Percentiles rank a stretch among this genome's conserved stretches.
phyloP scores from a whole-genome alignment of 495 filamentous ascomycete genomes.

The Lentithecium fluviatile region DNA sequence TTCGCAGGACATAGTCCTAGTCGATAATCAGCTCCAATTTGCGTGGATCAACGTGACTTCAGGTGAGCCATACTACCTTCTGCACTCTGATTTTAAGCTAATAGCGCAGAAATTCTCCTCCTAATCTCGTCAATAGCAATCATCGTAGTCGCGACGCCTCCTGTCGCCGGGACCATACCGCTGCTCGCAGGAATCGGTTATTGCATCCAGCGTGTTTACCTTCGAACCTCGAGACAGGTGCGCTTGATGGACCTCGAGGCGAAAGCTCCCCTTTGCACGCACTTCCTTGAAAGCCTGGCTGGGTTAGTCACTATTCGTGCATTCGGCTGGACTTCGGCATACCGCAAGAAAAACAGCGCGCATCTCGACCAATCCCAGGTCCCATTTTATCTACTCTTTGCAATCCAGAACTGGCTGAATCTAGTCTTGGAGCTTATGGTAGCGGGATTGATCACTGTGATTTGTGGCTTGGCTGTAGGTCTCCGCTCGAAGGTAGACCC shows the following conservation, averaged over 20 bases:
- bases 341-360: conserved; percentile 29
- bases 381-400: conserved; percentile 48
- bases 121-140: conserved; percentile 2
- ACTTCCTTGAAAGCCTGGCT: conserved; percentile 54
- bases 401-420: conserved; percentile 48
- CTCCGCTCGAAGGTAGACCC: conserved; percentile 20
- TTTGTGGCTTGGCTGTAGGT: conserved; percentile 16
- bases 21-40: conserved; percentile 55
- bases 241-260: conserved; percentile 63
- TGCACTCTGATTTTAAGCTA: background rate
- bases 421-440: conserved; percentile 48
- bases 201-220: conserved; percentile 59
- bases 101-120: conserved; percentile 1
- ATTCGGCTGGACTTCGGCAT: conserved; percentile 45
- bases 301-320: conserved; percentile 51
- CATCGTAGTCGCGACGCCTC: conserved; percentile 18
- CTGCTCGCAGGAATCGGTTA: conserved; percentile 46
- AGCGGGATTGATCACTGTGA: conserved; percentile 38
- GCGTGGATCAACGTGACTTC: conserved; percentile 20
- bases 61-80: background rate
- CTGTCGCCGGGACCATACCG: conserved; percentile 19
- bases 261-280: conserved; percentile 59
- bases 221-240: conserved; percentile 64
- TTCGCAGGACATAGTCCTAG: conserved; percentile 60
- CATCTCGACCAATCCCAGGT: conserved; percentile 44